phyloP scores from a whole-genome alignment of 2,329 filamentous ascomycete genomes.

The Paecilomyces fulvus region DNA sequence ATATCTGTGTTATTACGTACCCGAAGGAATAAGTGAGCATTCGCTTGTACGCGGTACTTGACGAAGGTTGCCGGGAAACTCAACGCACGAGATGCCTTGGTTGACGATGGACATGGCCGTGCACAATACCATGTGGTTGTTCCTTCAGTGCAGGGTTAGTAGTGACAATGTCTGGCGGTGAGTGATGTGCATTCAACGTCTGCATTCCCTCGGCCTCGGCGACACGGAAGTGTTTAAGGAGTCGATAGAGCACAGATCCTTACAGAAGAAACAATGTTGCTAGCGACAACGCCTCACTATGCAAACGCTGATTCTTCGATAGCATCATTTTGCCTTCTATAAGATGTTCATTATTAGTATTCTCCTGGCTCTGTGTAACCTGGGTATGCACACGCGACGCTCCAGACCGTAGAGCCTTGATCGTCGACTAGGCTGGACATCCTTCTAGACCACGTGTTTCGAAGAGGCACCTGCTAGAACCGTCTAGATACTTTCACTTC shows the following conservation, averaged over 20 bases:
- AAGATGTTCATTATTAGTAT: not conserved
- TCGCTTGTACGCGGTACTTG: not conserved
- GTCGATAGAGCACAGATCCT: not conserved
- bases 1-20: not conserved
- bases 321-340: not conserved
- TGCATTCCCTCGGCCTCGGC: not conserved
- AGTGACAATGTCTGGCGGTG: not conserved
- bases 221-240: not conserved
- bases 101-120: not conserved
- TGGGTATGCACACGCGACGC: not conserved
- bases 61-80: not conserved
- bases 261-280: not conserved
- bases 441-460: not conserved
- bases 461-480: not conserved
- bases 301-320: not conserved
- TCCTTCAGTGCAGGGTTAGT: not conserved
- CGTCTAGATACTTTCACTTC: not conserved
- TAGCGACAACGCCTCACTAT: not conserved
- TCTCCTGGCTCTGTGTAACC: not conserved
- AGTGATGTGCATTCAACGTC: not conserved
- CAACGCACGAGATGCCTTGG: not conserved
- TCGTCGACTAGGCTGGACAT: not conserved
- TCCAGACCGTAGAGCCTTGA: not conserved
- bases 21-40: not conserved
- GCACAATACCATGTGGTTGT: not conserved